These are phyloP conservation scores for Dryas alaskensis DNA, from an alignment of 306 rosid species.

Conservation along the genomic window DNA sequence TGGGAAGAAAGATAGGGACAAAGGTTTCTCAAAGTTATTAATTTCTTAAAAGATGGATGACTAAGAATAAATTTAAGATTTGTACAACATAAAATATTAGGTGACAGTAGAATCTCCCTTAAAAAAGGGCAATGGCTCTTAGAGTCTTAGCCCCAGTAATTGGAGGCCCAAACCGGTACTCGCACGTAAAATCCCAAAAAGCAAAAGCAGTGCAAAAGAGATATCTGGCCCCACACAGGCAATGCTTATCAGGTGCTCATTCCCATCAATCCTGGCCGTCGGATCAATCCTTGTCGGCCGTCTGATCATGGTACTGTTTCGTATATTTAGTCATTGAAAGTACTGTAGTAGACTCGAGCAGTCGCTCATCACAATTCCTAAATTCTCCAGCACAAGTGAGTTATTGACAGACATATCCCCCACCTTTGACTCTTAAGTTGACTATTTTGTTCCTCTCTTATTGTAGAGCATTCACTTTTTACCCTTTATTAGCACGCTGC, in stretches of 20 bases:
- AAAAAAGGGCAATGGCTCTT: not conserved
- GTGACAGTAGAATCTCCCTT: not conserved
- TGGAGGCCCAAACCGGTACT: slow-evolving; percentile 17
- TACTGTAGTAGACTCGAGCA: not conserved
- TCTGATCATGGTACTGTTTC: not conserved
- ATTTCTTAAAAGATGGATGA: not conserved
- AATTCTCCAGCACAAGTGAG: not conserved
- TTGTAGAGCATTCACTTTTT: not conserved
- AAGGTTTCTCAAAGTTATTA: too few relatives aligned
- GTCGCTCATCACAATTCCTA: not conserved
- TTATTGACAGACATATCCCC: slow-evolving; percentile 35
- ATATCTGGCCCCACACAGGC: slow-evolving; percentile 33
- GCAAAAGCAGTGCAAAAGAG: slow-evolving; percentile 13
- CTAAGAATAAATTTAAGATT: not conserved
- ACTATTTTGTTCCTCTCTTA: not conserved
- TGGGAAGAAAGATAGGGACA: too few relatives aligned
- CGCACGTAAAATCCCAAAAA: not conserved
- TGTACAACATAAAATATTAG: not conserved
- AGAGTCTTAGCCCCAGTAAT: not conserved
- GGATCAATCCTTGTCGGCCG: slow-evolving; percentile 8
- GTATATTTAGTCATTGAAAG: not conserved
- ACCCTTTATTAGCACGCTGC: not conserved
- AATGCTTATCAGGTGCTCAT: slow-evolving; percentile 27
- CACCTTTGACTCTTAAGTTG: slow-evolving; percentile 9
- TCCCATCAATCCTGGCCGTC: not conserved